Evolutionary conservation across 768 basidiomycete genomes (phyloP).

Genomic region (Chiua virens): DNA sequence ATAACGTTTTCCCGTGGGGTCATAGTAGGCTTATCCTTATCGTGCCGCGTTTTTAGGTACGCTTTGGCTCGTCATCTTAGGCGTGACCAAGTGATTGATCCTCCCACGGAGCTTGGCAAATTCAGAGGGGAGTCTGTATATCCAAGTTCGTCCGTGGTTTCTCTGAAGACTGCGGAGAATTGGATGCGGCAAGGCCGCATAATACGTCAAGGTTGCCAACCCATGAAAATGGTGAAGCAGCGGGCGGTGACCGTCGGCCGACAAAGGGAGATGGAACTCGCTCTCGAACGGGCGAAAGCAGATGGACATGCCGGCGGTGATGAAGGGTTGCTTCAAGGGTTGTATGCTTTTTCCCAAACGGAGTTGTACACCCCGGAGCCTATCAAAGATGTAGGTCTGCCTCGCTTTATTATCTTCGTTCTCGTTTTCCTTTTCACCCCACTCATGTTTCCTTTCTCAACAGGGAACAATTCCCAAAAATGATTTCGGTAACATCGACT

Average conservation of each 20-base stretch:
- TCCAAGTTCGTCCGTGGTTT: constrained; percentile 77
- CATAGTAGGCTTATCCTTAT: constrained; percentile 2
- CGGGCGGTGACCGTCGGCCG: constrained; percentile 78
- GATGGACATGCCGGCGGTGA: constrained; percentile 40
- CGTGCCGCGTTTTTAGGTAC: constrained; percentile 50
- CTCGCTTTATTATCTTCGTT: constrained; percentile 15
- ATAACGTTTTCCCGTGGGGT: constrained; percentile 25
- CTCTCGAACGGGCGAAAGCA: constrained; percentile 39
- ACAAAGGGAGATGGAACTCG: constrained; percentile 69
- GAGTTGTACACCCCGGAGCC: constrained; percentile 77
- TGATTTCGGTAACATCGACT: constrained; percentile 93
- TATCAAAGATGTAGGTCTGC: constrained; percentile 83
- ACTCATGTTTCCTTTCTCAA: constrained; percentile 8
- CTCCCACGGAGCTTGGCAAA: constrained; percentile 79
- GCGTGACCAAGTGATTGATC: constrained; percentile 82
- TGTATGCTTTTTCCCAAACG: constrained; percentile 87
- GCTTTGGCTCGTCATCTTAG: constrained; percentile 85
- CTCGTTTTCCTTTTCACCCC: not conserved
- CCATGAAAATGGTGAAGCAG: constrained; percentile 88
- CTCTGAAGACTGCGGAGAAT: constrained; percentile 88
- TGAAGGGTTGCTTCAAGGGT: constrained; percentile 75
- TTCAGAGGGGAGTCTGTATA: constrained; percentile 95
- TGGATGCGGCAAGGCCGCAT: constrained; percentile 89
- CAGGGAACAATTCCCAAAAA: constrained; percentile 95
- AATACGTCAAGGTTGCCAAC: constrained; percentile 72